Base-by-base conservation (phyloP, 2,329 filamentous ascomycete genomes). In the Diaporthe citrichinensis region DNA sequence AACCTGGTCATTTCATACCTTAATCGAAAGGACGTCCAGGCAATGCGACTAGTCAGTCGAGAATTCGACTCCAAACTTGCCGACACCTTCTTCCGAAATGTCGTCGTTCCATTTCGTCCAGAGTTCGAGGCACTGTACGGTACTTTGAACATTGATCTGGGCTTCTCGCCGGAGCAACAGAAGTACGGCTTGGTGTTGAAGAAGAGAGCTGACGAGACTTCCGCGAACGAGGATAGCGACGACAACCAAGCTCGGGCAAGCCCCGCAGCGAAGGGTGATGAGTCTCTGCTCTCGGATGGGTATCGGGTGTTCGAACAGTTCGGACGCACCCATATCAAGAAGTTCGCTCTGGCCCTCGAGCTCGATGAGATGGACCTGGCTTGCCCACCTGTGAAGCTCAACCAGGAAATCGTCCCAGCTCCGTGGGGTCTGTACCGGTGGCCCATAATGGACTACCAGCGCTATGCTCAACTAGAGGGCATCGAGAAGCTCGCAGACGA, bases 311-410 rank as follows among this genome's bases (percentile, higher is more conserved):
- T 93, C 78, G 83, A 90, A 78, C 87, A 88, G 23, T 92, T 93
- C 81, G 91, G 90, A 15, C 73, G 51, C 20, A 84, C 84, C 41
- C 88, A 91, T 73, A 92, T 94, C 74, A 84, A 85, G 39, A 88
- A 88, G 72, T 94, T 93, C 79, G 93, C 91, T 7, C 89, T 95
- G 80, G 91, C 91, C 34, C 91, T 94, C 76, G 92, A 94, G 79
- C 87, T 94, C n/a, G 88, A 90, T 73, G 90, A 93, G 80, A 82
- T 83, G 53, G 84, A 83, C 20, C 80, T 89, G 15, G 83, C 84
- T 17, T 83, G 85, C 34, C 90, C 92, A 10, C 90, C 90, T 1
- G 79, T 86, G n/a, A 93, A 93, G 79, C 84, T 85, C 7, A 83
- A 87, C 9, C 89, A 91, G 46, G 86, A 91, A 77, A 85, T 86